Conservation (phyloP, 805 yeast genomes). For the Phaffomyces thermotolerans region DNA sequence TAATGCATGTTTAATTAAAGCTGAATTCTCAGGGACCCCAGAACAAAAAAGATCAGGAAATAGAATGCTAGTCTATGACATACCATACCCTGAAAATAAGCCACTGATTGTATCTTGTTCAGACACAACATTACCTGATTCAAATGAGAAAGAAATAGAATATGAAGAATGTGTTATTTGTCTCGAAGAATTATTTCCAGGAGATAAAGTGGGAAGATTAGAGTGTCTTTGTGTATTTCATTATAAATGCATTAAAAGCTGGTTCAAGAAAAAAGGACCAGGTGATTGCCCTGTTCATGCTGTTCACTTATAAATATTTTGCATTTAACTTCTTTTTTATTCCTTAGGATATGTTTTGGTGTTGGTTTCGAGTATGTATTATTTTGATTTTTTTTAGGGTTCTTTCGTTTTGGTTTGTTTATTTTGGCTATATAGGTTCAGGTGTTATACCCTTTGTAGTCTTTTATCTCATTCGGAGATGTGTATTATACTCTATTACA, state of each 20-base stretch:
- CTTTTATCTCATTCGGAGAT: no score
- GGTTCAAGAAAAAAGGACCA: constrained; percentile 83
- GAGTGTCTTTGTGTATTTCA: constrained; percentile 96
- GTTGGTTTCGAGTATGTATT: no score
- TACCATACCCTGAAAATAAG: constrained; percentile 22
- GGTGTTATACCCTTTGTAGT: no score
- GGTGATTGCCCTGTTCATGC: constrained; percentile 86
- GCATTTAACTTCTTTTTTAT: no score
- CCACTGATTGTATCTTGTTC: constrained; percentile 20
- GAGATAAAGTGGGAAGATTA: constrained; percentile 83
- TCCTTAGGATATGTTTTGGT: no score
- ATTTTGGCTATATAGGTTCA: no score
- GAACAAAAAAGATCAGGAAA: constrained; percentile 52
- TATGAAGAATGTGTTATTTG: constrained; percentile 88
- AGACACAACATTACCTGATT: constrained; percentile 14
- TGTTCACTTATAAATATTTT: constrained; percentile 24
- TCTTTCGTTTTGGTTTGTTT: no score
- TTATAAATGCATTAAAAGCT: constrained; percentile 79
- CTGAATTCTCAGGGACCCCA: constrained; percentile 59
- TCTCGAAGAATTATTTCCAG: constrained; percentile 78
- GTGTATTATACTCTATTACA: no score
- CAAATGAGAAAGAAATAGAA: constrained; percentile 17
- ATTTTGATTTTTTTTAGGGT: no score
- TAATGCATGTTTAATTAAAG: constrained; percentile 51
- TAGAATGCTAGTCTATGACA: constrained; percentile 75